phyloP scores from a whole-genome alignment of 495 filamentous ascomycete species.

The Hypoxylon lienhwacheense region DNA sequence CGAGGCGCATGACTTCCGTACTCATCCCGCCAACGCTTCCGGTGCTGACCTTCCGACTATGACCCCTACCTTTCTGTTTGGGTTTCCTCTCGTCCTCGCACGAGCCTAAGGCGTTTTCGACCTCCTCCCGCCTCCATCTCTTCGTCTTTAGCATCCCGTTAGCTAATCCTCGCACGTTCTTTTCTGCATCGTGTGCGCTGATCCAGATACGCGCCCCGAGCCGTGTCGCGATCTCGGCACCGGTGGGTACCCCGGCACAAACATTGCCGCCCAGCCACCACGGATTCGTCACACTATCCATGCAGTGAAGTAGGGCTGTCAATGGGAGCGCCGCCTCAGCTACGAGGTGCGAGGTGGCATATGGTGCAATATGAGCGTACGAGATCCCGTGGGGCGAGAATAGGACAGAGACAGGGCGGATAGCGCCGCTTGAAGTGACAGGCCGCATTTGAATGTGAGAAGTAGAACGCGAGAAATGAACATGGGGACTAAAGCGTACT shows the following conservation, averaged over 20 bases:
- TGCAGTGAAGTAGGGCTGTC: slow-evolving; percentile 64
- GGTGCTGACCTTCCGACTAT: slow-evolving; percentile 13
- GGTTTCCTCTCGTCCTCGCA: neutral
- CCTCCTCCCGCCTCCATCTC: slow-evolving; percentile 50
- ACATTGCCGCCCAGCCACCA: slow-evolving; percentile 70
- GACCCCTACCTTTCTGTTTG: slow-evolving; percentile 6
- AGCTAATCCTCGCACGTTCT: slow-evolving; percentile 57
- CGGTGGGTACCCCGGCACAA: slow-evolving; percentile 58
- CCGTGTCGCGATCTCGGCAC: slow-evolving; percentile 57
- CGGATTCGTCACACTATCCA: slow-evolving; percentile 60
- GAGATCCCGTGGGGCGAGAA: slow-evolving; percentile 64
- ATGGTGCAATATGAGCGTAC: slow-evolving; percentile 52
- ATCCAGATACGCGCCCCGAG: slow-evolving; percentile 62
- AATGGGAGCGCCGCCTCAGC: slow-evolving; percentile 62
- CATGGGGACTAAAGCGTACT: slow-evolving; percentile 6
- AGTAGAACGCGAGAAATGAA: slow-evolving; percentile 19
- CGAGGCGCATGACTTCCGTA: slow-evolving; percentile 39
- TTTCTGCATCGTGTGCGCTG: slow-evolving; percentile 67
- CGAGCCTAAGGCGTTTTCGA: slow-evolving; percentile 38
- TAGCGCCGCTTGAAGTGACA: slow-evolving; percentile 10
- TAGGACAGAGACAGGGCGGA: slow-evolving; percentile 54
- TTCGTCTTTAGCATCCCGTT: slow-evolving; percentile 52
- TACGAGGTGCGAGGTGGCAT: slow-evolving; percentile 58
- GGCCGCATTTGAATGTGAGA: slow-evolving; percentile 27
- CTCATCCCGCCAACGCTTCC: slow-evolving; percentile 8